Base-by-base conservation (phyloP, 2,329 filamentous ascomycete species). In the Fusarium chuoi region DNA sequence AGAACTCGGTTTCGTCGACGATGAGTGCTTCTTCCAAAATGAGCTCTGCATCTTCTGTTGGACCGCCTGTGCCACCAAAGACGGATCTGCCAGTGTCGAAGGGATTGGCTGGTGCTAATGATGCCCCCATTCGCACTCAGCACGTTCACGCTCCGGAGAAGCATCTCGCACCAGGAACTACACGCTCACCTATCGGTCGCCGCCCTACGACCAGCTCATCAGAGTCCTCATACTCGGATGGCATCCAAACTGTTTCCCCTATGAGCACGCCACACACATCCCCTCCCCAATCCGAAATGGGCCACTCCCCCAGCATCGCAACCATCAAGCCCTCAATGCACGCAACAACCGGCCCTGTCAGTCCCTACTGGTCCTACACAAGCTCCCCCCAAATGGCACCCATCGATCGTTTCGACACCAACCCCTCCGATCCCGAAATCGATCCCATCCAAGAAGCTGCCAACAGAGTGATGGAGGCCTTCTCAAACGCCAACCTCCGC, bases 221-320 rank as follows among this genome's bases (percentile, higher is more conserved):
- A 3, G 82, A 84, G 2, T 82, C 82, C 13, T 83, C 83, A 8
- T 81, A 80, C 57, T 83, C 81, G 2, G 84, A 85, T 8, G 82
- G 81, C 9, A 78, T 82, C 18, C 82, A 80, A 24, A 82, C 83
- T 11, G 62, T 79, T 0, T 82, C 82, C 3, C 74, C 74, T 13
- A 77, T 80, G 24, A 83, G 82, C 61, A 85, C 84, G 9, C 84
- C 84, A 1, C 79, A 83, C 60, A 83, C 81, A 0, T 84, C 84
- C 2, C 80, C 83, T 18, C 82, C 84, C 1, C 81, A 84, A 54
- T 85, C 84, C 2, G 83, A 83, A 59, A 82, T 80, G 70, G 80
- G 78, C 2, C 66, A 81, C 24, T 75, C 78, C 1, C 75, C 78
- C 7, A 57, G 62, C 5, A 66, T 71, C 3, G 52, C 60, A 20